Conservation (phyloP, 2,329 filamentous ascomycete genomes). For the Fusarium sp. region DNA sequence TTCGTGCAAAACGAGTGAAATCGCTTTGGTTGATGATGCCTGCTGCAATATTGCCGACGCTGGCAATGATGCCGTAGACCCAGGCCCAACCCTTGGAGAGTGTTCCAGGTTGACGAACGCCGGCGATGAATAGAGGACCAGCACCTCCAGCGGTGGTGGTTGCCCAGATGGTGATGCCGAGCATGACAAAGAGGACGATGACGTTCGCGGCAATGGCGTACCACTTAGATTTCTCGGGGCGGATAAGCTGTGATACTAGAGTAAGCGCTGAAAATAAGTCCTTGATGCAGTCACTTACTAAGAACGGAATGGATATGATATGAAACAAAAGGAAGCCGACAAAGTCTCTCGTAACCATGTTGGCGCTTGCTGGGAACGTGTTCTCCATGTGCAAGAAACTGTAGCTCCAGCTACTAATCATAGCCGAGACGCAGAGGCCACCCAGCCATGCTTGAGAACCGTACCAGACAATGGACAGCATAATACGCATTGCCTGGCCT, state of each 20-base stretch:
- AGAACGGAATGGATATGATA: neutral
- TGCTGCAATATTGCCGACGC: neutral
- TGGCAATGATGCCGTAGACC: neutral
- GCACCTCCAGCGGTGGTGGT: neutral
- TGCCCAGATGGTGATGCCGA: neutral
- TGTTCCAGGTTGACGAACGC: neutral
- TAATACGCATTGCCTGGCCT: neutral
- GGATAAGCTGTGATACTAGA: neutral
- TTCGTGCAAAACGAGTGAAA: constrained; percentile 8
- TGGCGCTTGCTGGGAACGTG: neutral
- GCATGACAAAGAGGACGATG: neutral
- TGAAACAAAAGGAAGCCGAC: neutral
- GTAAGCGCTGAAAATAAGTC: neutral
- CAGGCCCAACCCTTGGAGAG: neutral
- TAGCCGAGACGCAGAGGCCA: neutral
- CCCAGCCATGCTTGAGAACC: neutral
- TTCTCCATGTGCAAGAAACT: neutral
- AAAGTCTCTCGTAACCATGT: neutral
- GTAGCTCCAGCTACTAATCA: neutral
- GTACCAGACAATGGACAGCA: neutral
- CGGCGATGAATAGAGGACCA: neutral
- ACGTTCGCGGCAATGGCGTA: neutral
- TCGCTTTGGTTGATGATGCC: constrained; percentile 1
- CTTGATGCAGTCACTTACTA: neutral
- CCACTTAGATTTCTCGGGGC: neutral